Percentiles rank a stretch among this genome's conserved stretches.
Evolutionary conservation across 768 basidiomycete genomes (phyloP).

Genomic region (Phaeotremella skinneri): DNA sequence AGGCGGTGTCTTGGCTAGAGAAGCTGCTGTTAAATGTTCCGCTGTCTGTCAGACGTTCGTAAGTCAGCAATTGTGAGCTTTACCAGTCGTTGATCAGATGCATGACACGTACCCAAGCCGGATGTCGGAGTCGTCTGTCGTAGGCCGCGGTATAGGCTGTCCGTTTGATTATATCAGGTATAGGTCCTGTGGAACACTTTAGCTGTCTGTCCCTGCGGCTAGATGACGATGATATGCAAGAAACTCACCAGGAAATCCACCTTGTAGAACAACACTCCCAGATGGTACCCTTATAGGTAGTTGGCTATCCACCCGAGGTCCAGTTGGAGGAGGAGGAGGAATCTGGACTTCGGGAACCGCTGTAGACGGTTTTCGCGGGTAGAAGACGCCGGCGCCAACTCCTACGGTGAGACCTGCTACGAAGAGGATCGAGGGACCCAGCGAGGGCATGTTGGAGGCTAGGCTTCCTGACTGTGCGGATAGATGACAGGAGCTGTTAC

Average conservation of each 20-base stretch:
- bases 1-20: conserved; percentile 60
- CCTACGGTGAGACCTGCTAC: conserved; percentile 79
- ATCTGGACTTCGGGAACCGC: conserved; percentile 44
- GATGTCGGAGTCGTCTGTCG: conserved; percentile 84
- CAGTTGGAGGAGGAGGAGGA: conserved; percentile 58
- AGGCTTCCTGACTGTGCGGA: no score
- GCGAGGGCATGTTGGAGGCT: conserved; percentile 35
- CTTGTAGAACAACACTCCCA: conserved; percentile 24
- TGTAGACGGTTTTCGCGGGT: conserved; percentile 24
- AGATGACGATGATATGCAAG: background rate
- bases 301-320: conserved; percentile 19
- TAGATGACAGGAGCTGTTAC: background rate
- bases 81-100: background rate
- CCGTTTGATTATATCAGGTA: conserved; percentile 73
- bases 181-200: conserved; percentile 63
- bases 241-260: conserved; percentile 73
- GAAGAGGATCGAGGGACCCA: conserved; percentile 58
- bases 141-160: conserved; percentile 86
- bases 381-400: conserved; percentile 59
- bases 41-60: conserved; percentile 66
- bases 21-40: conserved; percentile 82
- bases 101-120: conserved; percentile 74
- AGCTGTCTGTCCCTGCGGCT: conserved; percentile 10
- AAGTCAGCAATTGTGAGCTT: background rate
- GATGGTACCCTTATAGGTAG: conserved; percentile 47